A percentile compares a stretch with the other conserved stretches of the same genome.
phyloP scores from a whole-genome alignment of 805 yeast species.

The baker's yeast (Saccharomyces cerevisiae) region DNA sequence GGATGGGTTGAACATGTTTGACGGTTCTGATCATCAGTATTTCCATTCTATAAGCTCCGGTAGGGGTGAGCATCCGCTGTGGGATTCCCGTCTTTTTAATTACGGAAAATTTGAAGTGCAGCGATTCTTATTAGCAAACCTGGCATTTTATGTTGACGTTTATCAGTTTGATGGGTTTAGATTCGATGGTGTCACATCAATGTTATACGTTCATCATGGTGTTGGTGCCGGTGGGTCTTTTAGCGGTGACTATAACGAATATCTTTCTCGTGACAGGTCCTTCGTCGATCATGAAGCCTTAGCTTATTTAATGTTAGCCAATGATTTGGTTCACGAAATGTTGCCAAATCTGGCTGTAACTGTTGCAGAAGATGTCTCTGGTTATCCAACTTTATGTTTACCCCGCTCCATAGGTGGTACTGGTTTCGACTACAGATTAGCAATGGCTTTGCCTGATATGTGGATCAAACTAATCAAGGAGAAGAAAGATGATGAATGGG shows the following conservation, averaged over 20 bases:
- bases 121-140: constrained; percentile 74
- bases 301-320: constrained; percentile 84
- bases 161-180: constrained; percentile 90
- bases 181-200: constrained; percentile 92
- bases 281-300: constrained; percentile 84
- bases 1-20: constrained; percentile 88
- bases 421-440: constrained; percentile 87
- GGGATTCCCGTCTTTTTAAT: constrained; percentile 95
- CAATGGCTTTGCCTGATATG: constrained; percentile 98
- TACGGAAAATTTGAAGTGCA: constrained; percentile 88
- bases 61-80: constrained; percentile 79
- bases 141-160: constrained; percentile 75
- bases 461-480: constrained; percentile 94
- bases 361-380: constrained; percentile 94
- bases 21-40: constrained; percentile 91
- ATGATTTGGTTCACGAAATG: constrained; percentile 56
- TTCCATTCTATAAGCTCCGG: constrained; percentile 73
- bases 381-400: constrained; percentile 90
- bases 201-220: constrained; percentile 90
- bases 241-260: constrained; percentile 88
- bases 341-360: constrained; percentile 51
- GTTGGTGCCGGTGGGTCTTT: constrained; percentile 74
- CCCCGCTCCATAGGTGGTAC: constrained; percentile 72
- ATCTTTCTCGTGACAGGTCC: constrained; percentile 56
- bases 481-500: constrained; percentile 82